Evolutionary conservation across 306 rosid species (phyloP).

Genomic region (Fragaria iinumae): DNA sequence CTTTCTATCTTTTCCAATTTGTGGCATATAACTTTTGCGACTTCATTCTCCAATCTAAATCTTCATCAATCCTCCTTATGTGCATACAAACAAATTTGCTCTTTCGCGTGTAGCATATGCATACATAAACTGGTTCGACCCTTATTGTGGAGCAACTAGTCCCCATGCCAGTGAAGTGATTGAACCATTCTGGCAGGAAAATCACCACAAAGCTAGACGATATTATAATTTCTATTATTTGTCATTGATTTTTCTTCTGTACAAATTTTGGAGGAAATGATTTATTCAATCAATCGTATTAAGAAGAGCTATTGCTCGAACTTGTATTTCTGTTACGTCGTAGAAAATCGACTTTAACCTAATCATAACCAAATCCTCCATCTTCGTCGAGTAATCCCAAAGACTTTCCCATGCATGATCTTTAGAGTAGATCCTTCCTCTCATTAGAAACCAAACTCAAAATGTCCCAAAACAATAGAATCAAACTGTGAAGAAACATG

Average conservation of each 20-base stretch:
- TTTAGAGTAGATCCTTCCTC: no score
- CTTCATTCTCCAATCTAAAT: conserved; percentile 1
- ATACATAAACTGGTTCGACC: not conserved
- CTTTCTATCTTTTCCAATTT: not conserved
- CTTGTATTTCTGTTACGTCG: no score
- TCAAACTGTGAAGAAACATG: not conserved
- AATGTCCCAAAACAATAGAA: no score
- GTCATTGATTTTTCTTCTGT: not conserved
- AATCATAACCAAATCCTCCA: no score
- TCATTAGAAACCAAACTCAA: no score
- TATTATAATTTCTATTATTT: not conserved
- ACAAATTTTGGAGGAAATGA: no score
- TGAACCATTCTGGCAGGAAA: not conserved
- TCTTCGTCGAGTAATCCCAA: no score
- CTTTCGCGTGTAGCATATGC: conserved; percentile 19
- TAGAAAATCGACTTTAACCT: no score
- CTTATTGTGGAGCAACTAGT: conserved; percentile 10
- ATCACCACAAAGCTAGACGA: not conserved
- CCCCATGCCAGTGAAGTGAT: not conserved
- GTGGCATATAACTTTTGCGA: conserved; percentile 24
- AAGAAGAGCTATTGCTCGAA: no score
- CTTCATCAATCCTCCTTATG: not conserved
- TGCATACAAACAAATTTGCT: conserved; percentile 22
- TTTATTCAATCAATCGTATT: no score
- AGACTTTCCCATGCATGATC: no score